Evolutionary conservation across 306 rosid species (phyloP), one percentile per base, ranked within the genome.

Genomic region (Citrullus mucosospermus): DNA sequence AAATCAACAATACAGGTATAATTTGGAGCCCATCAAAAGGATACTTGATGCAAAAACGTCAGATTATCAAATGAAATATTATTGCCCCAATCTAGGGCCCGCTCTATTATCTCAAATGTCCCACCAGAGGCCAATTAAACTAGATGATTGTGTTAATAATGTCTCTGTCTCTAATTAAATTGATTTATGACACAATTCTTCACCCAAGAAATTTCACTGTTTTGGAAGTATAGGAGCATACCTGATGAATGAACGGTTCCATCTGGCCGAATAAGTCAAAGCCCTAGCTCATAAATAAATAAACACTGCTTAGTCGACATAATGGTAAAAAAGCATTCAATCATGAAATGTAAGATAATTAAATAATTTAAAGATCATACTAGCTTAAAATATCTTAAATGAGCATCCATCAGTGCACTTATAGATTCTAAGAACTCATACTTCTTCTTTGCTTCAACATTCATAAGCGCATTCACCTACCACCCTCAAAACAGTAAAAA

Each of bases 191-290:
- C 41, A 70, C 13, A 48, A 53, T 73, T 51, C 38, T 38, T 58
- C 79, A 39, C 69, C 9, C 54, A n/a, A 76, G 68, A 76, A 76
- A 76, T 76, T 57, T n/a, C 54, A 41, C 58, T 4, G 58, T 12
- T 69, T 51, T 17, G 25, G n/a, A 57, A 63, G 32, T 36, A 66
- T 69, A 57, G 65, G 81, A 61, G 78, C 34, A 60, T 90, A 95
- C 99, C 99, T 95, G 97, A 84, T 95, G 97, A 88, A 95, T 92
- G 80, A 89, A 95, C 20, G 99, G 97, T 80, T 95, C 99, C 99
- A 95, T 83, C 85, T 90, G 93, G 85, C 92, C 90, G 44, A 95
- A 78, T 77, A 95, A 88, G 73, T 95, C 99, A 63, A 84, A 85
- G 57, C 97, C 99, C 99, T 95, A 80, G 75, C 83, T 83, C 83